Evolutionary conservation across 495 filamentous ascomycete species (phyloP).

Genomic region (Talaromyces liani): DNA sequence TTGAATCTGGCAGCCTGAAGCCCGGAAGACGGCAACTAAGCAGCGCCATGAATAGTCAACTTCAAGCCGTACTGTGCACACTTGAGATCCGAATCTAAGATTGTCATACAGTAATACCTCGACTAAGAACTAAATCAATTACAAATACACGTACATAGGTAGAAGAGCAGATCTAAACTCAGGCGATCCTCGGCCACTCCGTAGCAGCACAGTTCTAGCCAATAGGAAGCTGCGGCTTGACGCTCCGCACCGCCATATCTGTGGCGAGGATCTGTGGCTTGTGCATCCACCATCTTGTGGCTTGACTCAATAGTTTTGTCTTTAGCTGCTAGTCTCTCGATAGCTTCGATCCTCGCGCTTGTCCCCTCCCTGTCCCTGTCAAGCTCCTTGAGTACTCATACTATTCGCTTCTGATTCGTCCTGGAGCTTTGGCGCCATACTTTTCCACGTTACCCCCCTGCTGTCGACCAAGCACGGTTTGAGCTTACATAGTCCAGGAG

Average conservation of each 20-base stretch:
- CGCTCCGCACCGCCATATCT: slow-evolving; percentile 7
- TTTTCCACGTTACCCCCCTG: neutral
- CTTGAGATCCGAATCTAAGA: neutral
- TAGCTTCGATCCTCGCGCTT: slow-evolving; percentile 4
- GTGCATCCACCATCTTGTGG: slow-evolving; percentile 13
- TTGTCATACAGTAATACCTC: neutral
- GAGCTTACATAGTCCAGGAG: neutral
- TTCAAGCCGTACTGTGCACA: too few relatives aligned
- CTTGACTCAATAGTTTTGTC: slow-evolving; percentile 15
- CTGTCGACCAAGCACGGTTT: neutral
- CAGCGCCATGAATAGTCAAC: too few relatives aligned
- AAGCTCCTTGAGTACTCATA: too few relatives aligned
- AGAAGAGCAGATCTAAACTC: neutral
- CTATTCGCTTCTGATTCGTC: neutral
- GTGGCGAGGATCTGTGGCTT: slow-evolving; percentile 17
- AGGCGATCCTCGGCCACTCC: slow-evolving; percentile 10
- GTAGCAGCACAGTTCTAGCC: neutral
- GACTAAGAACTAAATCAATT: neutral
- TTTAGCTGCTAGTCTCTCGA: neutral
- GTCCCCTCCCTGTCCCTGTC: neutral
- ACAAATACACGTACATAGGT: neutral
- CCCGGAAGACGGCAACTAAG: too few relatives aligned
- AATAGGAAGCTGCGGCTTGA: slow-evolving; percentile 11
- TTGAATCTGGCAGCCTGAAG: neutral
- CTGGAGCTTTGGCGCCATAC: neutral